These are phyloP conservation scores for Myrica gale DNA, from an alignment of 306 rosid genomes.

Conservation along the genomic window DNA sequence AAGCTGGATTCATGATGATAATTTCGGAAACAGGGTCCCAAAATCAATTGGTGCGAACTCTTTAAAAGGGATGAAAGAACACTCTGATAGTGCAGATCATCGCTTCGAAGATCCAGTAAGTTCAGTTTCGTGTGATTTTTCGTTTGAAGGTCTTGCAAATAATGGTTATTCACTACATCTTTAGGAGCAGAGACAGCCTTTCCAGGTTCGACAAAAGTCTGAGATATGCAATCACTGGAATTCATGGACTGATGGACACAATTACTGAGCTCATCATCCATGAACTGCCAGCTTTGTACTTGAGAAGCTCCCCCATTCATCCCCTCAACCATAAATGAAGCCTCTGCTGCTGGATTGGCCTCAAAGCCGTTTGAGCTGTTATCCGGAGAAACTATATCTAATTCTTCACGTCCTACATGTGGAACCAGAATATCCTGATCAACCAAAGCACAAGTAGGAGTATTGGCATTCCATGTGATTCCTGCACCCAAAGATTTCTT, in stretches of 20 bases:
- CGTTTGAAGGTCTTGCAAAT: conserved; percentile 35
- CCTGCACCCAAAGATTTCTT: conserved; percentile 29
- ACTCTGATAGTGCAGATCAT: conserved; percentile 56
- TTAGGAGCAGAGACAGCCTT: conserved; percentile 36
- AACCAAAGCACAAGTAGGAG: conserved; percentile 26
- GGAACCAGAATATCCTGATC: conserved; percentile 42
- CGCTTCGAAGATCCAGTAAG: conserved; percentile 37
- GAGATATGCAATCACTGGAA: conserved; percentile 84
- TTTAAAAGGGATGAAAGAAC: conserved; percentile 55
- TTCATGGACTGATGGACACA: conserved; percentile 60
- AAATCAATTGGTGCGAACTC: conserved; percentile 48
- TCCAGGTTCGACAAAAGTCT: conserved; percentile 53
- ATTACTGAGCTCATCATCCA: conserved; percentile 69
- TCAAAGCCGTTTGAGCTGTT: conserved; percentile 49
- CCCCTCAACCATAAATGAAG: conserved; percentile 46
- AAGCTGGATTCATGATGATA: conserved; percentile 54
- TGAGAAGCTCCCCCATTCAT: conserved; percentile 50
- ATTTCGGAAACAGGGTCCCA: conserved; percentile 43
- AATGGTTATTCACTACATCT: conserved; percentile 27
- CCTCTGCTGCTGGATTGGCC: conserved; percentile 43
- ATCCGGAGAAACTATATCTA: conserved; percentile 49
- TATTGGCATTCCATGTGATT: conserved; percentile 33
- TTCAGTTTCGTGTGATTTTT: conserved; percentile 46
- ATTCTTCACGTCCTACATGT: conserved; percentile 36
- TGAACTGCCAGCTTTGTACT: conserved; percentile 71